Base-by-base conservation (phyloP, 1,139 yeast genomes). In the Yamadazyma atlantica region DNA sequence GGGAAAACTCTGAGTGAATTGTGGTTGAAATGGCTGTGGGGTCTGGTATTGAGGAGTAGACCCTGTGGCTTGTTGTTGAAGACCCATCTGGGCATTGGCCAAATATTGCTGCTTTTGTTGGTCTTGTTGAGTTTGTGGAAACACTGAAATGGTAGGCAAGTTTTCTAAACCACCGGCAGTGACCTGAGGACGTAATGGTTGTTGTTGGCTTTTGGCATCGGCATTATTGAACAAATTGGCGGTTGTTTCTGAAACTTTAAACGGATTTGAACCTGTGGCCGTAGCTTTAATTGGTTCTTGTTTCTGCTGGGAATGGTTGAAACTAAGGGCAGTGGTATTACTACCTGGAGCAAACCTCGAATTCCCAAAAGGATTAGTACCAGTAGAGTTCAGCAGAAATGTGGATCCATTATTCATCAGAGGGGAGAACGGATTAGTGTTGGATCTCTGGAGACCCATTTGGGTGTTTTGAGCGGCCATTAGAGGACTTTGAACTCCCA, bases 91-190 rank as follows among this genome's bases (percentile, higher is more conserved):
- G 2, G 80, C 79, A 40, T 62, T 60, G 35, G 59, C 53, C 46
- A 69, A 57, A 43, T 54, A 61, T 32, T 54, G 61, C 37, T 71
- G 69, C 36, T 59, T 60, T 35, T 59, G 64, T 19, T 61, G 65
- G 30, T 66, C 70, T 40, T 57, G 62, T 50, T 73, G 78, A 7
- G 86, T 81, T 46, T 78, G 78, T 0, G 86, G 86, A 50, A 82
- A 82, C 1, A 81, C 84, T 3, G 87, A 74, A 3, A 77, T 58
- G 0, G 87, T 81, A 3, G 82, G 82, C 29, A 80, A 49, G 38
- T 65, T 64, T 53, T 82, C 88, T 41, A 79, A 67, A 0, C 88
- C 88, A 4, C 87, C 88, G 15, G 85, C 83, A 2, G 87, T 81
- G 3, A 75, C 69, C 49, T 78, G 83, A 10, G 70, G 64, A 42